Evolutionary conservation across 371 early-diverging fungal genomes (phyloP).

Genomic region (Sanchytrium tribonematis): DNA sequence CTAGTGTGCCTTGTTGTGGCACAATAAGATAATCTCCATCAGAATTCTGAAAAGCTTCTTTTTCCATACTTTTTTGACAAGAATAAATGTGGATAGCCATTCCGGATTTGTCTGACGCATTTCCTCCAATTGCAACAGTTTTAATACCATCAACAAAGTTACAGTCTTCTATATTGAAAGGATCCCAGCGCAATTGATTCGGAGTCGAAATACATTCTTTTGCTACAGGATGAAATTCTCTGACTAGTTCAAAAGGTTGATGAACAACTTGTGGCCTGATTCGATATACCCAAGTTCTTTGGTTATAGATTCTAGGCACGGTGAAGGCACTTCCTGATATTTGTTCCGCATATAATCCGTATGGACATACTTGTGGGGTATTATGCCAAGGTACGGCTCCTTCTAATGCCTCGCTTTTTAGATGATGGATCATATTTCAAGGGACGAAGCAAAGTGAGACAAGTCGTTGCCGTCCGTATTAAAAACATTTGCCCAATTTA

Average conservation of each 20-base stretch:
- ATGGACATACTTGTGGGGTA: conserved; percentile 68
- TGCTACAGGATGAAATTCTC: conserved; percentile 6
- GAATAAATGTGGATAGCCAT: conserved; percentile 56
- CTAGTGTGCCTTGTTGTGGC: conserved; percentile 67
- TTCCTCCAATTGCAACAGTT: conserved; percentile 66
- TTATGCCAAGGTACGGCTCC: too few species aligned
- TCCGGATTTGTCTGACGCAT: conserved; percentile 41
- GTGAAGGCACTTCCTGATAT: conserved; percentile 85
- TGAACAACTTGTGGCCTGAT: conserved; percentile 76
- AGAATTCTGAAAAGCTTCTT: conserved; percentile 47
- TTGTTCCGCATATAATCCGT: conserved; percentile 74
- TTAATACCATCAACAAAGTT: conserved; percentile 60
- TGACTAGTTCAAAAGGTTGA: conserved; percentile 28
- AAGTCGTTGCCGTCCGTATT: too few species aligned
- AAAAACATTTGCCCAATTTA: too few species aligned
- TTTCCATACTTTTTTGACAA: conserved; percentile 42
- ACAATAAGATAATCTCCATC: conserved; percentile 82
- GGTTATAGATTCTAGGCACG: conserved; percentile 49
- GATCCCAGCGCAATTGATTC: conserved; percentile 73
- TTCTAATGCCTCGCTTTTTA: too few species aligned
- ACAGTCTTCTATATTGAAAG: conserved; percentile 37
- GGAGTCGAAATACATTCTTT: conserved; percentile 28
- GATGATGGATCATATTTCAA: too few species aligned
- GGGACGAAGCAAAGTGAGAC: too few species aligned
- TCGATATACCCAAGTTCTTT: conserved; percentile 75